These are phyloP conservation scores for Hydnomerulius pinastri DNA, from an alignment of 768 basidiomycete genomes.

Conservation along the genomic window DNA sequence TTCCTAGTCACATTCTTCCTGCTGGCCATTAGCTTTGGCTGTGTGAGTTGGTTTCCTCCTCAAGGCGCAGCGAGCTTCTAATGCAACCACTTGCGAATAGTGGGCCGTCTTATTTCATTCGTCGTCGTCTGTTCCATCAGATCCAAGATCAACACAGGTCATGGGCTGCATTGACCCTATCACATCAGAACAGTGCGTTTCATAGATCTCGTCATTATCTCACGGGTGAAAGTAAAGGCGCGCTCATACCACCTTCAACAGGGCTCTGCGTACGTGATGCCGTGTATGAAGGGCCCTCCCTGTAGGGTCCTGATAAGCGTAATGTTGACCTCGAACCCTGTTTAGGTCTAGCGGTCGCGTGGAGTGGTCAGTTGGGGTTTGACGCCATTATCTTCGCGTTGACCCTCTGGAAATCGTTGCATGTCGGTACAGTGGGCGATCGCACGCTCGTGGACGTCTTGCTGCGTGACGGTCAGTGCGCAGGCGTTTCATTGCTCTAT, in stretches of 20 bases:
- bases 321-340: background rate
- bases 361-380: conserved; percentile 18
- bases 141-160: background rate
- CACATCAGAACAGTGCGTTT: conserved; percentile 4
- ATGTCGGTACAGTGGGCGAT: conserved; percentile 1
- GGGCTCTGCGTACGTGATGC: conserved; percentile 12
- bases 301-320: background rate
- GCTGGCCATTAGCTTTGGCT: background rate
- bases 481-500: background rate
- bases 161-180: background rate
- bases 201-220: background rate
- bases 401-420: conserved; percentile 16
- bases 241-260: background rate
- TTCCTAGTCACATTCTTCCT: background rate
- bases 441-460: conserved; percentile 12
- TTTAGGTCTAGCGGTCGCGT: conserved; percentile 10
- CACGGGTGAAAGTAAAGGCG: background rate
- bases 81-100: background rate
- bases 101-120: conserved; percentile 10
- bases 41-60: conserved; percentile 5
- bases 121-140: background rate
- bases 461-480: conserved; percentile 19
- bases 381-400: conserved; percentile 22
- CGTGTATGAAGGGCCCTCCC: background rate
- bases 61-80: background rate